Evolutionary conservation across 306 rosid species (phyloP).

Genomic region (Cucumis hystrix): DNA sequence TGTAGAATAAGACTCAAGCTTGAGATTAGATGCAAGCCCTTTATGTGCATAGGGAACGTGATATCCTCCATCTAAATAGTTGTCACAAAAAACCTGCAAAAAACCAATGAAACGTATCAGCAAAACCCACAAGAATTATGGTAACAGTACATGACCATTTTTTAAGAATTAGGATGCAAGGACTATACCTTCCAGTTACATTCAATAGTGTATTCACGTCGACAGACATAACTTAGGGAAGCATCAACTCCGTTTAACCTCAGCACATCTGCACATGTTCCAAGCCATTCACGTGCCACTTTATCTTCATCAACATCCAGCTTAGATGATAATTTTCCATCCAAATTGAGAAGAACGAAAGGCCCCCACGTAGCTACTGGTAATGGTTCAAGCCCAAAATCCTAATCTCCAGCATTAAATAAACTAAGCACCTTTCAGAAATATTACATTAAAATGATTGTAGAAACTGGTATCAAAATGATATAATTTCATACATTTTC

Average conservation of each 20-base stretch:
- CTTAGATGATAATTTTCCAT: slow-evolving; percentile 17
- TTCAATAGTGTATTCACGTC: slow-evolving; percentile 67
- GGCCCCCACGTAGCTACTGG: slow-evolving; percentile 77
- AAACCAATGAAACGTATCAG: background rate
- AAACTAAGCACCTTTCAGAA: slow-evolving; percentile 18
- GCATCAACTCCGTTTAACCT: slow-evolving; percentile 46
- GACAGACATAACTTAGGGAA: slow-evolving; percentile 52
- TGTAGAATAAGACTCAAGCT: slow-evolving; percentile 62
- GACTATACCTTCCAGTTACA: slow-evolving; percentile 86
- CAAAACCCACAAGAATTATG: background rate
- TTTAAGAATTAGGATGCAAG: background rate
- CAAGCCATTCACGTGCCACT: slow-evolving; percentile 69
- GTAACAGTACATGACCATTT: background rate
- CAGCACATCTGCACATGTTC: slow-evolving; percentile 55
- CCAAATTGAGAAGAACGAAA: slow-evolving; percentile 67
- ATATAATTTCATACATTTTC: slow-evolving; percentile 37
- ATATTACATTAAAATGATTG: background rate
- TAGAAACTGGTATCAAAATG: background rate
- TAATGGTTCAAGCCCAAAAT: slow-evolving; percentile 64
- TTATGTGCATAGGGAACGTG: slow-evolving; percentile 91
- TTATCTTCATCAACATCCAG: slow-evolving; percentile 17
- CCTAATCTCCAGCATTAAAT: slow-evolving; percentile 42
- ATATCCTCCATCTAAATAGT: slow-evolving; percentile 94
- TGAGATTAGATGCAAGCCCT: slow-evolving; percentile 71
- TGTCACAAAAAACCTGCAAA: slow-evolving; percentile 83